A percentile compares a stretch with the other conserved stretches of the same genome.
Conservation (phyloP, 2,329 filamentous ascomycete species). For the Podosphaera xanthii region DNA sequence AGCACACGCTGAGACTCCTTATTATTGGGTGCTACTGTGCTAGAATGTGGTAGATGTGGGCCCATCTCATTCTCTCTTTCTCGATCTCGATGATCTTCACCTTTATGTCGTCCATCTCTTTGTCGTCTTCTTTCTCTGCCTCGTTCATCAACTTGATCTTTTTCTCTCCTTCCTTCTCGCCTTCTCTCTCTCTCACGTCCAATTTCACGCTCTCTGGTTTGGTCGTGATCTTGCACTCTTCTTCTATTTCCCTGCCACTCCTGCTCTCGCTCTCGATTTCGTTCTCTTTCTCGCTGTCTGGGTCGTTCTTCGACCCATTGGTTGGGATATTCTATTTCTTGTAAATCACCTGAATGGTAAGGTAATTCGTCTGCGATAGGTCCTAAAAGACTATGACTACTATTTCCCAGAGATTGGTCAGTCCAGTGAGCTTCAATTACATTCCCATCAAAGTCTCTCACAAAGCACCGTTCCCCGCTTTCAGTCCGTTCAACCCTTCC, state of each 20-base stretch:
- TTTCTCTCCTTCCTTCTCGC: neutral
- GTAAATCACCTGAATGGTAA: neutral
- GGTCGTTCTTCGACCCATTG: neutral
- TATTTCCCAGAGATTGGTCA: neutral
- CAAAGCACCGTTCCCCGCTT: constrained; percentile 20
- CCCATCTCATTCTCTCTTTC: neutral
- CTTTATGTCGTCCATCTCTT: neutral
- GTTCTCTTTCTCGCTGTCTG: neutral
- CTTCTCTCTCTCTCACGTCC: neutral
- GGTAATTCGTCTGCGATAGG: neutral
- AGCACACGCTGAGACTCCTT: constrained; percentile 19
- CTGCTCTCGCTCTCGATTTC: neutral
- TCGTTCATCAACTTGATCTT: neutral
- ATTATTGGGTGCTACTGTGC: neutral
- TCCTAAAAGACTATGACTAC: neutral
- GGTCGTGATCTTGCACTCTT: neutral
- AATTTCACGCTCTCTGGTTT: neutral
- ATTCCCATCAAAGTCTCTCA: constrained; percentile 65
- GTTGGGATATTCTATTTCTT: neutral
- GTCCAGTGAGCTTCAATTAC: constrained; percentile 46
- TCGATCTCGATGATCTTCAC: neutral
- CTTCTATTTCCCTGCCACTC: neutral
- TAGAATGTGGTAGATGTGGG: too few relatives aligned
- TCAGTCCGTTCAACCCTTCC: neutral
- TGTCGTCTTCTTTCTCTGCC: neutral